Evolutionary conservation across 75 land plant species (phyloP).

Genomic region (Ceratopteris richardii): DNA sequence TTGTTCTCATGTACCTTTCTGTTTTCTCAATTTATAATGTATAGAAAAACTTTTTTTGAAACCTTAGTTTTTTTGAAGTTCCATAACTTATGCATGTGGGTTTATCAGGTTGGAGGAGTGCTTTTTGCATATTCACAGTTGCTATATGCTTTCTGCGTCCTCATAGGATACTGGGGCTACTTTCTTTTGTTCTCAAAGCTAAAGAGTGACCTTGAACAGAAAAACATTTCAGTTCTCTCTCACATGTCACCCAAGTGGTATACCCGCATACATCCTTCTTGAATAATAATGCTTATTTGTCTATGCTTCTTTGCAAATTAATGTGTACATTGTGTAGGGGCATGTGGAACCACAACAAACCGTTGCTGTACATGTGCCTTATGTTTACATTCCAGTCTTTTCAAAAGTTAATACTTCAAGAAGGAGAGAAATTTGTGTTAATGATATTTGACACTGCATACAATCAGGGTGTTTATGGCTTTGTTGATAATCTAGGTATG

Average conservation of each 20-base stretch:
- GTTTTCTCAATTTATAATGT: too few species aligned
- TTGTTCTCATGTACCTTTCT: too few species aligned
- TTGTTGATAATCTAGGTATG: slow-evolving; percentile 91
- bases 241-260: slow-evolving; percentile 63
- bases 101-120: slow-evolving; percentile 77
- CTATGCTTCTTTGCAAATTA: background rate
- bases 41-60: too few species aligned
- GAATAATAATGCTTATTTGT: slow-evolving; percentile 1
- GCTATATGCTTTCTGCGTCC: slow-evolving; percentile 70
- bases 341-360: slow-evolving; percentile 38
- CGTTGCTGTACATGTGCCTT: slow-evolving; percentile 46
- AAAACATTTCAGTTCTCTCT: background rate
- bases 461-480: slow-evolving; percentile 95
- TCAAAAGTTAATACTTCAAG: slow-evolving; percentile 84
- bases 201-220: slow-evolving; percentile 4
- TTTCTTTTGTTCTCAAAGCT: slow-evolving; percentile 42
- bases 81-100: too few species aligned
- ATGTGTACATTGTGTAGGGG: slow-evolving; percentile 6
- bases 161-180: slow-evolving; percentile 87
- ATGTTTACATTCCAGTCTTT: slow-evolving; percentile 74
- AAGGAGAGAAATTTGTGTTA: slow-evolving; percentile 94
- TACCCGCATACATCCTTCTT: background rate
- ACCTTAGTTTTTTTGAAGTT: too few species aligned
- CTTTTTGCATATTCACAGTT: slow-evolving; percentile 76
- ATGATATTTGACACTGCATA: slow-evolving; percentile 79